These are phyloP conservation scores for Fonsecaea pugnacius DNA, from an alignment of 2,329 filamentous ascomycete species.

Conservation along the genomic window DNA sequence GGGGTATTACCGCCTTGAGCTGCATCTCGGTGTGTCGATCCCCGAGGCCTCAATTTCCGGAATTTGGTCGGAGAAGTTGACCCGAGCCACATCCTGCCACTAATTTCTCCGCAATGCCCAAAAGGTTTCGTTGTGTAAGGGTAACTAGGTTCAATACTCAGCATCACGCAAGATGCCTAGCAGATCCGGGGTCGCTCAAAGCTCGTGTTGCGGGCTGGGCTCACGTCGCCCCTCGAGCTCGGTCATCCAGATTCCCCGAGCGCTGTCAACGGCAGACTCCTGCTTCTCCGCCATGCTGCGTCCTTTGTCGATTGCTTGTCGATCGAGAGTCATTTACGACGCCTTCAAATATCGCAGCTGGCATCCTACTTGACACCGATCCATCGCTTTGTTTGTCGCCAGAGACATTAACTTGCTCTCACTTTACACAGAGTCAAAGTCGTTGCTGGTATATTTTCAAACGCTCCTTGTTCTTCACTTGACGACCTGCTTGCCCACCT, in stretches of 20 bases:
- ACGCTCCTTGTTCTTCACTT: background rate
- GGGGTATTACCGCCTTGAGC: background rate
- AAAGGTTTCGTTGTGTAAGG: background rate
- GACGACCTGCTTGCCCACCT: background rate
- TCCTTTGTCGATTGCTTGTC: background rate
- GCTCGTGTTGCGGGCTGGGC: background rate
- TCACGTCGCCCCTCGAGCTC: conserved; percentile 5
- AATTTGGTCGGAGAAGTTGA: background rate
- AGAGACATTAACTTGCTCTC: background rate
- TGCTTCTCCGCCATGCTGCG: conserved; percentile 6
- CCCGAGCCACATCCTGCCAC: background rate
- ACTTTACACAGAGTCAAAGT: background rate
- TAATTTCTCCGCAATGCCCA: background rate
- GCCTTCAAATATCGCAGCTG: conserved; percentile 23
- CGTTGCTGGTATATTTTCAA: background rate
- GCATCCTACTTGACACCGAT: conserved; percentile 10
- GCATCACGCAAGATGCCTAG: conserved; percentile 19
- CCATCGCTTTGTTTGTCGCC: background rate
- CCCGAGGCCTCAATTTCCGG: conserved; percentile 11
- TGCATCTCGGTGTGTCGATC: background rate
- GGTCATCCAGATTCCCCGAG: conserved; percentile 22
- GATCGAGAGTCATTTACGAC: background rate
- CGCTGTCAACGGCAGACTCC: background rate
- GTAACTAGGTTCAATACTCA: conserved; percentile 5
- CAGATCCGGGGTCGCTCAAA: conserved; percentile 13